Base-by-base conservation (phyloP, 2,329 filamentous ascomycete species). In the Phaeosphaeria sp. region DNA sequence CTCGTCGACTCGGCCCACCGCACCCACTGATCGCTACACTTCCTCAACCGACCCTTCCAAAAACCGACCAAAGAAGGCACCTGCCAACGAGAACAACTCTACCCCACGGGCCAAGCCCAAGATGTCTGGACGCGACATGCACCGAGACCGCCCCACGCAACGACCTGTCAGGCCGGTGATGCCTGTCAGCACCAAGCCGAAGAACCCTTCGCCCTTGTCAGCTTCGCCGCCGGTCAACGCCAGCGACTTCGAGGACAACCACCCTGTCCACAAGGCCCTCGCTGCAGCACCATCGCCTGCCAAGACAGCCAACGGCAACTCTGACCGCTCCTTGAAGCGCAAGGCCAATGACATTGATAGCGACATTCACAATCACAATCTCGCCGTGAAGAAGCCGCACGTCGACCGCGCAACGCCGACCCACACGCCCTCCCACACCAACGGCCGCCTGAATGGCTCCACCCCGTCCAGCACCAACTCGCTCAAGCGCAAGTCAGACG, bases 201-300 rank as follows among this genome's bases (percentile, higher is more conserved):
- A 83, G 67, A 88, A 88, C 52, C 86, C 86, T 2, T 88, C 87
- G 17, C 86, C 86, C 13, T 81, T 88, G 11, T 86, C 84, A 9
- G 85, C 84, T 6, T 87, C 86, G 2, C 85, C 85, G 21, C 86
- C 86, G 6, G 82, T 86, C 59, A 87, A 86, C 69, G 83, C 84
- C 25, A 87, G 86, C 20, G 85, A 88, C 67, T 77, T 84, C 54
- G 78, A 84, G 59, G 77, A 82, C 67, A 76, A 77, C 61, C 68
- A 79, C 51, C 74, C 76, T 13, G 72, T 76, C 15, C 72, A 78
- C 64, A 78, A 77, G 46, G 71, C 70, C 11, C 73, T 75, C 24
- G 74, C 72, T 13, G 74, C 70, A 8, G 69, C 71, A 21, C 61
- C 72, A 2, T 78, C 76, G 4, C 69, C 74, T 2, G 71, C 69